These are phyloP conservation scores for Fusarium sp. DNA, from an alignment of 2,329 filamentous ascomycete species.

Conservation along the genomic window DNA sequence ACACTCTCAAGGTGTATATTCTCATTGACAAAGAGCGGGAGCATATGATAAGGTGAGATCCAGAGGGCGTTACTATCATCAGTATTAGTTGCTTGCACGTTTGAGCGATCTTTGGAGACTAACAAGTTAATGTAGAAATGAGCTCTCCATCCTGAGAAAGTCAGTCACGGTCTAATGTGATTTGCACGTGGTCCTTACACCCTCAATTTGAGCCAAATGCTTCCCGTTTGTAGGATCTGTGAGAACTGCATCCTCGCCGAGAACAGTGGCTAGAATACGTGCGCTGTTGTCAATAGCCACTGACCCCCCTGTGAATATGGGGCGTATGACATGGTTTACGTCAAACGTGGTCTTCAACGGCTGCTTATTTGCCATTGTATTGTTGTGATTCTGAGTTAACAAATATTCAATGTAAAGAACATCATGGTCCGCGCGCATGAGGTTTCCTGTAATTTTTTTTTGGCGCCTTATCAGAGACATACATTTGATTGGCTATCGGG, in stretches of 20 bases:
- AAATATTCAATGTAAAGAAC: constrained; percentile 33
- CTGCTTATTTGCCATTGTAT: constrained; percentile 67
- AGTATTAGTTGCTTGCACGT: constrained; percentile 22
- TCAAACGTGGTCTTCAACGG: constrained; percentile 90
- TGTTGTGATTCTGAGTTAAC: constrained; percentile 24
- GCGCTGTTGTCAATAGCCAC: constrained; percentile 85
- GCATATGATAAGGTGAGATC: constrained; percentile 88
- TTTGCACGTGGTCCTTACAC: constrained; percentile 61
- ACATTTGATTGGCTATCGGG: constrained; percentile 20
- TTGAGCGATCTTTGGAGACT: constrained; percentile 18
- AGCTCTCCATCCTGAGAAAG: constrained; percentile 75
- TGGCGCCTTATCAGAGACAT: constrained; percentile 8
- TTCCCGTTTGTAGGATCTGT: constrained; percentile 85
- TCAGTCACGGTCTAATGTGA: constrained; percentile 26
- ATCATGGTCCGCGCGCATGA: constrained; percentile 32
- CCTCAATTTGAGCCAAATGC: constrained; percentile 87
- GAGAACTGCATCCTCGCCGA: constrained; percentile 92
- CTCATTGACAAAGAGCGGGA: constrained; percentile 97
- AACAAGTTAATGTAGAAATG: constrained; percentile 78
- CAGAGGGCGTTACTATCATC: constrained; percentile 80
- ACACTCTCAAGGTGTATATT: constrained; percentile 78
- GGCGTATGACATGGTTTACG: constrained; percentile 82
- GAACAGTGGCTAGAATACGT: constrained; percentile 82
- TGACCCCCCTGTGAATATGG: constrained; percentile 92
- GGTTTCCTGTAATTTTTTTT: constrained; percentile 37